Conservation (phyloP, 805 yeast species). For the Saccharomycopsis javanensis region DNA sequence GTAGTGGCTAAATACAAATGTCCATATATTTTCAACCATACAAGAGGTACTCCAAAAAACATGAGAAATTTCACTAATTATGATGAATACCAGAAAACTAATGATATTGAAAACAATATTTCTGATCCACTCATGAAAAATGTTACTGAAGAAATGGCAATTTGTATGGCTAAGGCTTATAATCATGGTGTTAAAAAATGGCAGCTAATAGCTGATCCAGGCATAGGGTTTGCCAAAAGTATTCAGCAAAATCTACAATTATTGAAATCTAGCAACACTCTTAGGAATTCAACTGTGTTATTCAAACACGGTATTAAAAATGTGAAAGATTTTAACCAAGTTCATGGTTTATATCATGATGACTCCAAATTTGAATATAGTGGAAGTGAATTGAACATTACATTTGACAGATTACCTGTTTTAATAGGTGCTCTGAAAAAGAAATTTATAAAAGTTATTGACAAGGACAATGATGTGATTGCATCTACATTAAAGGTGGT, state of each 20-base stretch:
- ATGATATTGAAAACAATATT: neutral
- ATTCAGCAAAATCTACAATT: constrained; percentile 58
- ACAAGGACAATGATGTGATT: constrained; percentile 35
- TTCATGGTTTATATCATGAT: constrained; percentile 2
- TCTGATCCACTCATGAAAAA: constrained; percentile 32
- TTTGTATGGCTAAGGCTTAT: constrained; percentile 46
- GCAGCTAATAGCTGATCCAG: constrained; percentile 92
- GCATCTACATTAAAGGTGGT: constrained; percentile 71
- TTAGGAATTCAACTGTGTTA: constrained; percentile 39
- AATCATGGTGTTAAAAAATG: constrained; percentile 64
- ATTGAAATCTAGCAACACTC: constrained; percentile 38
- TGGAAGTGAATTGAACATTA: constrained; percentile 21
- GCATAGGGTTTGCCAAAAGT: constrained; percentile 91
- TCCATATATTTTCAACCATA: constrained; percentile 76
- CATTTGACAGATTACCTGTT: constrained; percentile 48
- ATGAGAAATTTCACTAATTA: constrained; percentile 60
- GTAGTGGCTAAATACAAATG: constrained; percentile 58
- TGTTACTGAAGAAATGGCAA: constrained; percentile 55
- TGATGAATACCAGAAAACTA: constrained; percentile 19
- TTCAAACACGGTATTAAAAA: constrained; percentile 23
- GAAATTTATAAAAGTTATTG: constrained; percentile 55
- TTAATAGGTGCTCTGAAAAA: constrained; percentile 86
- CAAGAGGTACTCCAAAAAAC: constrained; percentile 69
- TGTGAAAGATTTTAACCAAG: constrained; percentile 20
- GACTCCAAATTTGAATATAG: neutral